Evolutionary conservation across 345 rosid species (phyloP), one percentile per base, ranked within the genome.

Genomic region (Pugionium dolabratum): DNA sequence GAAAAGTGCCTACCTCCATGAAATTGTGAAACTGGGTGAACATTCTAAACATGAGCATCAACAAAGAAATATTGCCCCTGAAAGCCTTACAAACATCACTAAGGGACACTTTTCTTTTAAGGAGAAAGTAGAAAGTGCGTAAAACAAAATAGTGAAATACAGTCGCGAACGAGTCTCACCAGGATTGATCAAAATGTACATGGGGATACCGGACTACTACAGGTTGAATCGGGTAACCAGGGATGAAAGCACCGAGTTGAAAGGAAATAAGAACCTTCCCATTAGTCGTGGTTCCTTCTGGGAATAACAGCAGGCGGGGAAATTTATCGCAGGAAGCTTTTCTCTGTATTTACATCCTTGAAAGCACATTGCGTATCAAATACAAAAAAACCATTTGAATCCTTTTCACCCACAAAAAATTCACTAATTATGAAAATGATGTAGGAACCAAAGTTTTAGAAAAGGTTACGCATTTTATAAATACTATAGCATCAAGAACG

Each of bases 321-420:
- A 80, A 94, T 69, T 66, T 80, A 82, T 83, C 78, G 59, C 85
- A 84, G 6, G 90, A 79, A 69, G 91, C 99, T 83, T 90, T 88
- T 94, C 91, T 94, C 99, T 94, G 96, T 84, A 86, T 90, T 87
- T 75, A 94, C 80, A 85, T 79, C 90, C 99, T 85, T 78, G 85
- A 90, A 94, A 94, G 79, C 74, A 94, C 69, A 75, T 82, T 94
- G 88, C 90, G 87, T 94, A 94, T 94, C 99, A 94, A 83, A 90
- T 77, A 80, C 78, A 73, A 83, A 70, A 70, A 82, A 79, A 77
- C 63, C 62, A 76, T 73, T 64, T 76, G 66, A 82, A 75, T 74
- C 71, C 65, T 43, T 62, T 61, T 52, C 51, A 64, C 37, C 36
- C 42, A 70, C 54, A 54, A 54, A 41, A 2, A 36, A 32, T 59